Evolutionary conservation across 306 rosid species (phyloP).

Genomic region (Phaseolus lunatus): DNA sequence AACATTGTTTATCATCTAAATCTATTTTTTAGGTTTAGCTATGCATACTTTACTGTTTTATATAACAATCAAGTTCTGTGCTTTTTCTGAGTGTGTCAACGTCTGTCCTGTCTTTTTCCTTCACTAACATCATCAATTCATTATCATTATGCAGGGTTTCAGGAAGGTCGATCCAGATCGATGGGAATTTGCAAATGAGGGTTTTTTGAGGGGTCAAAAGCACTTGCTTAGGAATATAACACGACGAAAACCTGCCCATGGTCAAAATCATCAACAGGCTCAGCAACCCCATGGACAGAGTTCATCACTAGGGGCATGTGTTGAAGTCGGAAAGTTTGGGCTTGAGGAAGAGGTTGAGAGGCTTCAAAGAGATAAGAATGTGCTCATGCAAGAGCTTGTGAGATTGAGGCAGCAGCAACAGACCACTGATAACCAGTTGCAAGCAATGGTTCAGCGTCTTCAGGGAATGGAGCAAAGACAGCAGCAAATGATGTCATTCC

Average conservation of each 20-base stretch:
- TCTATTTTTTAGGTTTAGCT: constrained; percentile 33
- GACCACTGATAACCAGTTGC: constrained; percentile 90
- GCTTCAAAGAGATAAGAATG: constrained; percentile 97
- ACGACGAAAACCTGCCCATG: constrained; percentile 92
- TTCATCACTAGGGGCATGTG: constrained; percentile 88
- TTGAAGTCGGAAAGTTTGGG: constrained; percentile 98
- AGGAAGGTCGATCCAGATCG: constrained; percentile 99
- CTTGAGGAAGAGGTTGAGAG: constrained; percentile 97
- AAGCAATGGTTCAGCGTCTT: constrained; percentile 90
- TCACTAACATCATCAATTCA: constrained; percentile 27
- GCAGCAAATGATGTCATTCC: constrained; percentile 98
- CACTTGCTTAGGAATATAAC: constrained; percentile 86
- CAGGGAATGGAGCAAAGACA: constrained; percentile 99
- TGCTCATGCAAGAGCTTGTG: constrained; percentile 97
- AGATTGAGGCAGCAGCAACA: constrained; percentile 99
- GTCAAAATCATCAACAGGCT: constrained; percentile 70
- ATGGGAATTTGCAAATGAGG: constrained; percentile 99
- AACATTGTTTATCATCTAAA: constrained; percentile 3
- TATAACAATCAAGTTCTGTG: not conserved
- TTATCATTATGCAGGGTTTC: constrained; percentile 70
- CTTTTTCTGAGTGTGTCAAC: constrained; percentile 8
- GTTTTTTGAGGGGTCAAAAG: constrained; percentile 92
- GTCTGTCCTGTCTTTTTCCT: not conserved
- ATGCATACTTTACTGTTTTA: constrained; percentile 11
- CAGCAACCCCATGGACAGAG: constrained; percentile 79